Evolutionary conservation across 2,329 filamentous ascomycete genomes (phyloP), one percentile per base, ranked within the genome.

Genomic region (Hypoxylon sp.): DNA sequence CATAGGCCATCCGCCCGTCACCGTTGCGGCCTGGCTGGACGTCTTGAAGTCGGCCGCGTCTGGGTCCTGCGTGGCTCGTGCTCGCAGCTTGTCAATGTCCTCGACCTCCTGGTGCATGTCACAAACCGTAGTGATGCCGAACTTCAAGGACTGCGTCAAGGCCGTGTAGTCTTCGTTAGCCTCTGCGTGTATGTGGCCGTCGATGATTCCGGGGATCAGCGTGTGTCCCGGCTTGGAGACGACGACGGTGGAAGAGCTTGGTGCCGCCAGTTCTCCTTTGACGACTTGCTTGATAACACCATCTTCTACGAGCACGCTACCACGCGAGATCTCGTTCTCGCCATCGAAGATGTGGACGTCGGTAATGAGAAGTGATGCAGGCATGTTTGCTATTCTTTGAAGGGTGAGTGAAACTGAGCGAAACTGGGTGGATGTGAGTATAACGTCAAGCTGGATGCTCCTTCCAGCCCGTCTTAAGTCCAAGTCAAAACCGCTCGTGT

Each of bases 41-140:
- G 75, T 80, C 63, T 82, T 83, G 65, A 82, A 75, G 52, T 80
- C 77, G 5, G 80, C 78, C 8, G 71, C 58, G 64, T 81, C 67
- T 48, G 62, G 29, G 71, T 67, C 57, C 67, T 68, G 21, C 66
- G 68, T 17, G 75, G 63, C 41, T 70, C 70, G 35, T 63, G 60
- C 13, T 74, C 72, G 53, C 6, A 55, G 15, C 13, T 73, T 70
- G 17, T 48, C 62, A 3, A 70, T 63, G 46, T 77, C 73, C 11
- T 76, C 76, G 33, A 21, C 47, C n/a, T 62, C 58, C n/a, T 62
- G 58, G 4, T 80, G 77, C 78, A 82, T 79, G 31, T 82, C 80
- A 49, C 76, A 78, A 3, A 81, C 77, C 1, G 81, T 83, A 0
- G 80, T 83, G 9, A 82, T 76, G 2, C 81, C 80, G 49, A 82